These are phyloP conservation scores for Cinnamomum chago DNA, from an alignment of 164 flowering plant genomes.

Conservation along the genomic window DNA sequence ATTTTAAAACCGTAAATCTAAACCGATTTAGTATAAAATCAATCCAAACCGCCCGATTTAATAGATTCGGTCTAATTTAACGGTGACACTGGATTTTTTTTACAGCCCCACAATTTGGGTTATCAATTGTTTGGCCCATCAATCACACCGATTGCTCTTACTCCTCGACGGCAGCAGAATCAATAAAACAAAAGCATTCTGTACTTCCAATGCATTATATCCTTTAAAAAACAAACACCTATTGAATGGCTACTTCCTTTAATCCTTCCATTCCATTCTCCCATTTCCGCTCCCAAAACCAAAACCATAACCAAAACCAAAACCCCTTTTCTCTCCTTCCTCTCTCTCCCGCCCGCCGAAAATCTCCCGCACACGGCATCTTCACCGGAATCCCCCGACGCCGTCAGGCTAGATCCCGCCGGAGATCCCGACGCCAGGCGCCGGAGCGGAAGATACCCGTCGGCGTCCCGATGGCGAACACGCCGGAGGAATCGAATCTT, in stretches of 20 bases:
- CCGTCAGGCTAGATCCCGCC: constrained; percentile 18
- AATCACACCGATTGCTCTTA: too few species aligned
- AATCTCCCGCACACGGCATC: constrained; percentile 12
- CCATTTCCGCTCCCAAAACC: constrained; percentile 16
- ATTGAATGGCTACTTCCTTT: neutral
- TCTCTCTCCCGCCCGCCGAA: constrained; percentile 27
- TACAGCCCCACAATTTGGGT: too few species aligned
- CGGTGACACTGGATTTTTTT: too few species aligned
- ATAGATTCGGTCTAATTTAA: rapidly evolving
- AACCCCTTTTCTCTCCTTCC: constrained; percentile 16
- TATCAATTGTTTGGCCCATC: too few species aligned
- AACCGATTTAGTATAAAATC: too few species aligned
- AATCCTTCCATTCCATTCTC: neutral
- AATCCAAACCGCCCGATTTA: too few species aligned
- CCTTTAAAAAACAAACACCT: neutral
- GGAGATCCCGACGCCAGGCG: constrained; percentile 20
- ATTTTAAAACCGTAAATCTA: too few species aligned
- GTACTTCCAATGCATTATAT: too few species aligned
- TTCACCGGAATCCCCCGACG: constrained; percentile 17
- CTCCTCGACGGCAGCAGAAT: too few species aligned
- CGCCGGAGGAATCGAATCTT: constrained; percentile 9
- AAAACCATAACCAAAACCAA: neutral
- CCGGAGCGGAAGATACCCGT: constrained; percentile 43
- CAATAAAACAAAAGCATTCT: too few species aligned
- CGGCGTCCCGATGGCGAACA: constrained; percentile 19